phyloP scores from a whole-genome alignment of 192 early-diverging fungal genomes.

The Phycomyces blakesleeanus region DNA sequence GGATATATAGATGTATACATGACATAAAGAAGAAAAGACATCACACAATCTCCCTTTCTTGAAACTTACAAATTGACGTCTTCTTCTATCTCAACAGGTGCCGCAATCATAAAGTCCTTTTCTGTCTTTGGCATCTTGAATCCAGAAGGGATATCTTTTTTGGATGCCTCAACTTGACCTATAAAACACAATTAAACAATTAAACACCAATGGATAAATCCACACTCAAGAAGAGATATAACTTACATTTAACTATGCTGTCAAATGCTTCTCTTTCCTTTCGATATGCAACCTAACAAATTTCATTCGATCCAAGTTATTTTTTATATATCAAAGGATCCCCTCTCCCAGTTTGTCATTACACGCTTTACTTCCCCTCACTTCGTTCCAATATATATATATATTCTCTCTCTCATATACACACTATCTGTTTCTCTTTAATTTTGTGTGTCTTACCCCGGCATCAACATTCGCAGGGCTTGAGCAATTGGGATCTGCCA shows the following conservation, averaged over 20 bases:
- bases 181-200: neutral
- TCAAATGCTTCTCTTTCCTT: conserved; percentile 37
- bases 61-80: conserved; percentile 37
- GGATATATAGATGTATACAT: neutral
- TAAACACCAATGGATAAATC: neutral
- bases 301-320: too few relatives aligned
- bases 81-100: conserved; percentile 37
- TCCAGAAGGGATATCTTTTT: conserved; percentile 45
- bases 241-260: conserved; percentile 35
- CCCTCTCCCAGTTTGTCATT: too few relatives aligned
- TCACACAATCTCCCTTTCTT: neutral
- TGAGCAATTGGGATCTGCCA: conserved; percentile 48
- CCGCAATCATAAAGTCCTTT: conserved; percentile 35
- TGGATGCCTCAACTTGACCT: conserved; percentile 48
- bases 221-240: neutral
- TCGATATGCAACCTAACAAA: conserved; percentile 40
- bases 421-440: neutral
- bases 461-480: conserved; percentile 55
- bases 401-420: neutral
- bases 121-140: conserved; percentile 44
- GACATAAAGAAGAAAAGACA: too few relatives aligned
- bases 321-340: too few relatives aligned
- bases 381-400: too few relatives aligned
- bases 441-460: conserved; percentile 29
- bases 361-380: too few relatives aligned